Conservation (phyloP, 2,329 filamentous ascomycete species). For the Dichotomopilus funicola region DNA sequence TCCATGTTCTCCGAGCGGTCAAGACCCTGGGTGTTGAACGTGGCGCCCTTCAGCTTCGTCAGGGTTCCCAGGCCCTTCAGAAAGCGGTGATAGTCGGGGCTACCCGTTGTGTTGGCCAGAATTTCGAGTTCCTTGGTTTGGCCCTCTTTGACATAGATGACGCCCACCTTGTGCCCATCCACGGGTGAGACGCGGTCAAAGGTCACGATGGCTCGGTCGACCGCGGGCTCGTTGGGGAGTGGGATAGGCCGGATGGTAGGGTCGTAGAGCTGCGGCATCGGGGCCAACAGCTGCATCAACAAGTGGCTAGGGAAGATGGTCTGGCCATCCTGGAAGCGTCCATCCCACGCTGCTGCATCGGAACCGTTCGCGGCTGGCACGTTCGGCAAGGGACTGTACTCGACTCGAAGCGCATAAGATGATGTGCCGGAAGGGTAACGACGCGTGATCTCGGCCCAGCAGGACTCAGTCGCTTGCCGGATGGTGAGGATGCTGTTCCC, state of each 20-base stretch:
- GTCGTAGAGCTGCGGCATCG: slow-evolving; percentile 52
- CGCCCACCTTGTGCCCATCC: slow-evolving; percentile 90
- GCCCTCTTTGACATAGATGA: slow-evolving; percentile 85
- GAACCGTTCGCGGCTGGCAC: slow-evolving; percentile 28
- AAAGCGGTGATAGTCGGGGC: slow-evolving; percentile 81
- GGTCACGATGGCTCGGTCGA: slow-evolving; percentile 65
- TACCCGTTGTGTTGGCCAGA: slow-evolving; percentile 78
- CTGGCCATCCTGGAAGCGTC: slow-evolving; percentile 46
- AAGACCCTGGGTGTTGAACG: slow-evolving; percentile 88
- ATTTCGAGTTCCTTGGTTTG: slow-evolving; percentile 81
- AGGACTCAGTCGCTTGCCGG: slow-evolving; percentile 60
- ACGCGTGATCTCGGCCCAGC: slow-evolving; percentile 65
- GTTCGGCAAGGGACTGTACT: slow-evolving; percentile 40
- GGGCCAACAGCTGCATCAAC: slow-evolving; percentile 61
- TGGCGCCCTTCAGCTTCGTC: slow-evolving; percentile 71
- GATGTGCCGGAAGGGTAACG: slow-evolving; percentile 64
- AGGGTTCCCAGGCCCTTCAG: slow-evolving; percentile 75
- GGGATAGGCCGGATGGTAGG: slow-evolving; percentile 62
- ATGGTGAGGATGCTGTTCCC: slow-evolving; percentile 70
- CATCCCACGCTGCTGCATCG: slow-evolving; percentile 43
- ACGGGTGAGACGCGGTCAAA: slow-evolving; percentile 88
- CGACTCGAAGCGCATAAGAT: slow-evolving; percentile 52
- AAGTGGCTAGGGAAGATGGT: slow-evolving; percentile 67
- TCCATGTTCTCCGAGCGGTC: slow-evolving; percentile 72
- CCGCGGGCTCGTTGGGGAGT: slow-evolving; percentile 63